These are phyloP conservation scores for Populus euphratica DNA, from an alignment of 345 rosid species.

Conservation along the genomic window DNA sequence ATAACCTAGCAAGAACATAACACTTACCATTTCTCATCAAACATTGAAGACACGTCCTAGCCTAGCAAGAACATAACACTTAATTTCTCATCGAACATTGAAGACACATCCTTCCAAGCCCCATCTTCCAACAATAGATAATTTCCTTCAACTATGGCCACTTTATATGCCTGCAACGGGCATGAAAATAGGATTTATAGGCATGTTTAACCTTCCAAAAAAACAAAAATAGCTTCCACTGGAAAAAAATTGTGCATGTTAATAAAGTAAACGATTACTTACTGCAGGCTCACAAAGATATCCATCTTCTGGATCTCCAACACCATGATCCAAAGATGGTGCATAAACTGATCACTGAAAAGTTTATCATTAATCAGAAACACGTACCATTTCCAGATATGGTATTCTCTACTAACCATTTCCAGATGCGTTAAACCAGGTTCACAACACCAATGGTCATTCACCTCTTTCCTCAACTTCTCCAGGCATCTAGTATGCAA, in stretches of 20 bases:
- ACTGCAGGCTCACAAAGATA: slow-evolving; percentile 77
- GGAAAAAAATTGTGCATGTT: neutral
- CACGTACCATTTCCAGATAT: neutral
- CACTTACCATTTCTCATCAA: slow-evolving; percentile 73
- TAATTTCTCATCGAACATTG: slow-evolving; percentile 82
- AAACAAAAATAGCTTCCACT: neutral
- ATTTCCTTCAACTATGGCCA: slow-evolving; percentile 86
- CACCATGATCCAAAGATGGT: slow-evolving; percentile 89
- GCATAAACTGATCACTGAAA: slow-evolving; percentile 77
- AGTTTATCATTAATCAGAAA: slow-evolving; percentile 13
- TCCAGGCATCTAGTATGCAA: slow-evolving; percentile 58
- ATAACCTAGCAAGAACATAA: neutral
- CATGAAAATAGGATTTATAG: slow-evolving; percentile 3
- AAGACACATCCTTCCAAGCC: slow-evolving; percentile 70
- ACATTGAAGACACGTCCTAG: slow-evolving; percentile 54
- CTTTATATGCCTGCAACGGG: slow-evolving; percentile 80
- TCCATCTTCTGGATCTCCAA: slow-evolving; percentile 93
- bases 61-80: slow-evolving; percentile 13
- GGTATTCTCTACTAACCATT: neutral
- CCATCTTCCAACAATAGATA: slow-evolving; percentile 65
- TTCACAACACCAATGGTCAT: slow-evolving; percentile 10
- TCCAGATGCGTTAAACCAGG: neutral
- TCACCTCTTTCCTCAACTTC: slow-evolving; percentile 71
- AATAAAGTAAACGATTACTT: slow-evolving; percentile 39
- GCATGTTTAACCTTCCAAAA: neutral